Percentiles rank a stretch among this genome's conserved stretches.
Conservation (phyloP, 169 alveolate species). For the Pseudocohnilembus persalinus region DNA sequence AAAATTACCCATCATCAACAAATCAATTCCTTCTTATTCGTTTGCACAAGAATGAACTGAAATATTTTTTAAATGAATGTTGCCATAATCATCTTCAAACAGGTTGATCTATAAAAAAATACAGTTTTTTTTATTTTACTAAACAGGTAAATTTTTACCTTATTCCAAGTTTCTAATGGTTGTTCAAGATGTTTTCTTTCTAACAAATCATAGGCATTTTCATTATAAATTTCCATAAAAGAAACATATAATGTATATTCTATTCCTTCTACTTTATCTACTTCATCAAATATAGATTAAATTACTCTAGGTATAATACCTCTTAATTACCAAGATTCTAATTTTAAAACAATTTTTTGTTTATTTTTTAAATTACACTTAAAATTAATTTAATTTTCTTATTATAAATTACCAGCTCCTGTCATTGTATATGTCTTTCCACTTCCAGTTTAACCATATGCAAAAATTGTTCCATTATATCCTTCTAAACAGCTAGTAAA, state of each 20-base stretch:
- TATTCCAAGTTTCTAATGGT: constrained; percentile 79
- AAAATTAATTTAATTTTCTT: neutral
- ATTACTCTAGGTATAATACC: constrained; percentile 84
- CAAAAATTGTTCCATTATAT: constrained; percentile 77
- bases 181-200: constrained; percentile 69
- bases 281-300: constrained; percentile 68
- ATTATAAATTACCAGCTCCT: constrained; percentile 46
- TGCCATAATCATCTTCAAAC: constrained; percentile 75
- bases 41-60: constrained; percentile 64
- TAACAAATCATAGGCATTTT: constrained; percentile 82
- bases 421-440: constrained; percentile 78
- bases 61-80: constrained; percentile 75
- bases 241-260: constrained; percentile 70
- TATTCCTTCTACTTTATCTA: constrained; percentile 39
- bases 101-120: constrained; percentile 47
- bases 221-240: constrained; percentile 86
- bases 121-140: constrained; percentile 13
- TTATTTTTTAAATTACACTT: neutral
- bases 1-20: constrained; percentile 81
- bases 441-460: constrained; percentile 77
- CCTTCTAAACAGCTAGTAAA: constrained; percentile 64
- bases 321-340: constrained; percentile 66
- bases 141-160: constrained; percentile 24
- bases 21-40: constrained; percentile 81
- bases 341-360: neutral